Evolutionary conservation across 768 basidiomycete genomes (phyloP).

Genomic region (Harrya chromipes): DNA sequence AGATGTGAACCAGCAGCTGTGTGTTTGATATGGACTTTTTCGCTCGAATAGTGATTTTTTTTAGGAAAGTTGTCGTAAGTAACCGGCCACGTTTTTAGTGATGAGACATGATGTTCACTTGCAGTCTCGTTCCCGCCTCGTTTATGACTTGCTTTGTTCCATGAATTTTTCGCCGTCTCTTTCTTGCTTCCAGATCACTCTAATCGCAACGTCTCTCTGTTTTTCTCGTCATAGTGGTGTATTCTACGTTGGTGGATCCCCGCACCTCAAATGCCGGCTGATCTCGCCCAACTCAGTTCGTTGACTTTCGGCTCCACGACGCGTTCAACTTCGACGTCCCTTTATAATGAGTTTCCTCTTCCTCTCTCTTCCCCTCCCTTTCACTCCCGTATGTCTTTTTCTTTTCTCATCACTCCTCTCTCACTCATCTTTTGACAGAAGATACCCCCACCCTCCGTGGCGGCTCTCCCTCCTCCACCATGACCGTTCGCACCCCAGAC

Average conservation of each 20-base stretch:
- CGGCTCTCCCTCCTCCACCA: constrained; percentile 31
- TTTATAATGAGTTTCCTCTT: constrained; percentile 27
- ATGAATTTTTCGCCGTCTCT: constrained; percentile 28
- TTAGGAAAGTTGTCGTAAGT: constrained; percentile 27
- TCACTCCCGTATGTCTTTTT: constrained; percentile 23
- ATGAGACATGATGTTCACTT: constrained; percentile 25
- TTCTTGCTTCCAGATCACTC: constrained; percentile 9
- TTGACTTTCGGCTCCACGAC: constrained; percentile 17
- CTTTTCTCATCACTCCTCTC: constrained; percentile 12
- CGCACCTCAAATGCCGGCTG: constrained; percentile 21
- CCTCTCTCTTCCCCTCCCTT: constrained; percentile 8
- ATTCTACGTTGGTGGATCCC: constrained; percentile 10
- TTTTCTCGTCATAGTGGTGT: constrained; percentile 11
- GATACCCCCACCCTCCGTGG: constrained; percentile 11
- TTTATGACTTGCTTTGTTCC: constrained; percentile 28
- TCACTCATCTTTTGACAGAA: constrained; percentile 31
- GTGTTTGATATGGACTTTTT: neutral
- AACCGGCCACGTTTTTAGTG: constrained; percentile 24
- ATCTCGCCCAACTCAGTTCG: constrained; percentile 16
- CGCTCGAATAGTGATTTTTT: too few relatives aligned
- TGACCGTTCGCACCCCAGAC: constrained; percentile 26
- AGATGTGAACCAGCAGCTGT: neutral
- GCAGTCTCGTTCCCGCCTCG: constrained; percentile 16
- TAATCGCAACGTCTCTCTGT: neutral
- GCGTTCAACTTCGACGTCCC: constrained; percentile 6